Percentiles rank a stretch among this genome's conserved stretches.
phyloP scores from a whole-genome alignment of 1,284 basidiomycete species.

The Coniferiporia weirii region DNA sequence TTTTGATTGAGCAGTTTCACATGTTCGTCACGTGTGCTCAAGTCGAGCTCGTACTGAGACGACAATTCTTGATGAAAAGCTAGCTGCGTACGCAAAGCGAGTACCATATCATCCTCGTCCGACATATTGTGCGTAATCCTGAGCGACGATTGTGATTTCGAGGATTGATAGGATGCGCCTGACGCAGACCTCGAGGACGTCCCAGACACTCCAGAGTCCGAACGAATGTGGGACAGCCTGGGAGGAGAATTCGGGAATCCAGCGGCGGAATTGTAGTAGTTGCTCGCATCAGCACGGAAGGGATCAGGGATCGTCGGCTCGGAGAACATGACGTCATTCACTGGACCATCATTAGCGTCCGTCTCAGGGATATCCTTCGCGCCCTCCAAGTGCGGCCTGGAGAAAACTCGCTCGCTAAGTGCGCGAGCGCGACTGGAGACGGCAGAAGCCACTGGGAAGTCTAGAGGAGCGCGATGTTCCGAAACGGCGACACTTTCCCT shows the following conservation, averaged over 20 bases:
- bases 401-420: slow-evolving; percentile 56
- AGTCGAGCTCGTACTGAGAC: slow-evolving; percentile 67
- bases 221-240: slow-evolving; percentile 43
- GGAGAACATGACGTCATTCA: slow-evolving; percentile 34
- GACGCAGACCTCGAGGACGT: slow-evolving; percentile 13
- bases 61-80: slow-evolving; percentile 64
- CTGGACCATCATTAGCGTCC: slow-evolving; percentile 55
- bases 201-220: slow-evolving; percentile 38
- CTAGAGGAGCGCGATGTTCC: slow-evolving; percentile 25
- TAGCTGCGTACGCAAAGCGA: slow-evolving; percentile 65
- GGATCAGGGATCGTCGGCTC: slow-evolving; percentile 46
- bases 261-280: slow-evolving; percentile 68
- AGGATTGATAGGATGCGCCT: slow-evolving; percentile 6
- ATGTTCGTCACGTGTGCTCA: slow-evolving; percentile 63
- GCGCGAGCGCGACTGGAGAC: slow-evolving; percentile 45
- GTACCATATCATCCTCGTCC: slow-evolving; percentile 60
- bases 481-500: slow-evolving; percentile 17
- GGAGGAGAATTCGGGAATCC: slow-evolving; percentile 66
- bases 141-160: slow-evolving; percentile 4
- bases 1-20: slow-evolving; percentile 54
- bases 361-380: slow-evolving; percentile 38
- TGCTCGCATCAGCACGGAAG: slow-evolving; percentile 64
- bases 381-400: slow-evolving; percentile 19
- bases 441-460: slow-evolving; percentile 21
- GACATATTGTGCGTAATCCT: neutral